These are phyloP conservation scores for Mortierella polycephala DNA, from an alignment of 371 early-diverging fungal genomes.

Conservation along the genomic window DNA sequence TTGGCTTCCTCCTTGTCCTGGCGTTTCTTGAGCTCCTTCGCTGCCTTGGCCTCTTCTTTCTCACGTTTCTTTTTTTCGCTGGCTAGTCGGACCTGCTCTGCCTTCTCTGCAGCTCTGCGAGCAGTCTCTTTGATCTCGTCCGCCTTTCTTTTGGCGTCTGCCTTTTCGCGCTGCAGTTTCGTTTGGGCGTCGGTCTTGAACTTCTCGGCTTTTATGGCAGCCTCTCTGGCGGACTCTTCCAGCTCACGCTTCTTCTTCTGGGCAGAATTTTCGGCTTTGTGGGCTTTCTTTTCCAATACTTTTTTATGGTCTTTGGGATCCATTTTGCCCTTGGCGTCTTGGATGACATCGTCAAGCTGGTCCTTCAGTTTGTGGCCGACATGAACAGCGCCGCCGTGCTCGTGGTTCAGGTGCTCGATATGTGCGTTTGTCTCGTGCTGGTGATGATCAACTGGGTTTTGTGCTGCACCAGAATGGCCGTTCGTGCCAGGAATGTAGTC, in stretches of 20 bases:
- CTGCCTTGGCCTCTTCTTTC: background rate
- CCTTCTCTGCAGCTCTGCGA: too few species aligned
- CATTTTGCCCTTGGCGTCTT: constrained; percentile 1
- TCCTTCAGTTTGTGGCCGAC: background rate
- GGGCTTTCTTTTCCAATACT: background rate
- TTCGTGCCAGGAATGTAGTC: constrained; percentile 1
- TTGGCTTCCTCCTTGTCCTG: constrained; percentile 6
- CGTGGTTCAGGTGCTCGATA: background rate
- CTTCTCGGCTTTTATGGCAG: constrained; percentile 6
- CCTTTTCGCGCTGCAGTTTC: constrained; percentile 4
- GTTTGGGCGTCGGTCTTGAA: constrained; percentile 1
- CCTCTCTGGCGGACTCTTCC: constrained; percentile 3
- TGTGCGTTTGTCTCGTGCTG: background rate
- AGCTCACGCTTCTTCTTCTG: constrained; percentile 2
- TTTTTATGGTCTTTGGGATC: background rate
- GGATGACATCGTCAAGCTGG: background rate
- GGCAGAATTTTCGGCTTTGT: background rate
- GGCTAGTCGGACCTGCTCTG: too few species aligned
- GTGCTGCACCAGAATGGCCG: background rate
- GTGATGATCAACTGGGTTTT: background rate
- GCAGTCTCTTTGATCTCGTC: too few species aligned
- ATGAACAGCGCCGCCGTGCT: background rate
- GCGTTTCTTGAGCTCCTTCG: background rate
- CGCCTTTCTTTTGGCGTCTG: background rate
- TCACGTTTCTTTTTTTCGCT: background rate